phyloP scores from a whole-genome alignment of 2,329 filamentous ascomycete genomes.

The Magnaporthiopsis incrustans region DNA sequence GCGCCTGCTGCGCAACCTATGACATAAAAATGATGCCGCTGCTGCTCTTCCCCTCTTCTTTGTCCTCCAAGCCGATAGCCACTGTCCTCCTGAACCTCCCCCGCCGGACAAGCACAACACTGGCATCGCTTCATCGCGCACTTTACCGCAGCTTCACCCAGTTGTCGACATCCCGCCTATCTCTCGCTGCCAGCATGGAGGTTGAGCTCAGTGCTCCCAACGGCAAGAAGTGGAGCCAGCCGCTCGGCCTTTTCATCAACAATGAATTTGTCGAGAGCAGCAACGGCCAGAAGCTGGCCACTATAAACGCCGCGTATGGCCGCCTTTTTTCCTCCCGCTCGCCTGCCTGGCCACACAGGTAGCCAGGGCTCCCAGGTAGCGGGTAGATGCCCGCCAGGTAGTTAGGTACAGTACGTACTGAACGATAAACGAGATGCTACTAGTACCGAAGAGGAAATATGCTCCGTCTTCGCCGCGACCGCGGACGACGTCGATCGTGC shows the following conservation, averaged over 20 bases:
- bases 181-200: slow-evolving; percentile 18
- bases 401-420: not conserved
- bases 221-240: slow-evolving; percentile 63
- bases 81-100: not conserved
- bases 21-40: not conserved
- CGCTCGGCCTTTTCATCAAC: slow-evolving; percentile 74
- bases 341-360: not conserved
- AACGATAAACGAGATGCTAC: not conserved
- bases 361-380: not conserved
- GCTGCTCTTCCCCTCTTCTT: not conserved
- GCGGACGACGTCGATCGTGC: slow-evolving; percentile 61
- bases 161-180: slow-evolving; percentile 1
- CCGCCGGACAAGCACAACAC: not conserved
- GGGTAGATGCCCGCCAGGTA: not conserved
- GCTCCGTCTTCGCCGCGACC: slow-evolving; percentile 61
- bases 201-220: slow-evolving; percentile 68
- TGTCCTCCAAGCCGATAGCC: not conserved
- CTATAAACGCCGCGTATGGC: slow-evolving; percentile 59
- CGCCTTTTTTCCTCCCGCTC: slow-evolving; percentile 1
- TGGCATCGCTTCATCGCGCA: not conserved
- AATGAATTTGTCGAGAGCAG: slow-evolving; percentile 68
- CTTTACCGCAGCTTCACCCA: slow-evolving; percentile 2
- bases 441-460: slow-evolving; percentile 57
- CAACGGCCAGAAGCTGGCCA: slow-evolving; percentile 54
- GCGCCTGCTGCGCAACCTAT: not conserved